These are phyloP conservation scores for Diaporthe vaccinii DNA, from an alignment of 2,329 filamentous ascomycete genomes.

Conservation along the genomic window DNA sequence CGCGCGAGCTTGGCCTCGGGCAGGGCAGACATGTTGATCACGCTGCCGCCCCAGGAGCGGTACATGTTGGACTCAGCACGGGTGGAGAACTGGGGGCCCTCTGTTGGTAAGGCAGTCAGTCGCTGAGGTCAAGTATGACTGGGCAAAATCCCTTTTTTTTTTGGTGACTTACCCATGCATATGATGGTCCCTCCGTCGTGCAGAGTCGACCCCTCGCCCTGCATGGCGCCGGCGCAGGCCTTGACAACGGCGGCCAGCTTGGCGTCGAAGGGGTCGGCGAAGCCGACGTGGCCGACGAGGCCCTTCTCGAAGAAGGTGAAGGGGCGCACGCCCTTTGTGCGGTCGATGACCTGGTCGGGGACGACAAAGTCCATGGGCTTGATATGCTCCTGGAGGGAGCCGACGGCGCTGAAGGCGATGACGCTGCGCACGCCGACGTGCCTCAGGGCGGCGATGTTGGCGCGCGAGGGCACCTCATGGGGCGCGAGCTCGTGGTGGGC, in stretches of 20 bases:
- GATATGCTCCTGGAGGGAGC: conserved; percentile 91
- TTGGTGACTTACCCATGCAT: conserved; percentile 81
- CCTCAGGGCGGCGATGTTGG: conserved; percentile 98
- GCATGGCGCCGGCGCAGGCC: conserved; percentile 79
- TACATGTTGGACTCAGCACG: conserved; percentile 97
- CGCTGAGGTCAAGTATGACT: conserved; percentile 23
- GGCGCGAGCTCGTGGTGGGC: conserved; percentile 89
- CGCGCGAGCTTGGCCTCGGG: conserved; percentile 96
- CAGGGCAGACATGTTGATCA: conserved; percentile 98
- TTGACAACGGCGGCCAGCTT: conserved; percentile 82
- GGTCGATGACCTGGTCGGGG: conserved; percentile 96
- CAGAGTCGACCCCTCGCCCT: conserved; percentile 86
- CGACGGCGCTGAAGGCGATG: conserved; percentile 95
- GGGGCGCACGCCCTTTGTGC: conserved; percentile 92
- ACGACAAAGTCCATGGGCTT: conserved; percentile 97
- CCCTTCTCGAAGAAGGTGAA: conserved; percentile 97
- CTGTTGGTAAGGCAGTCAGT: conserved; percentile 57
- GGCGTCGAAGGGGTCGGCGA: conserved; percentile 94
- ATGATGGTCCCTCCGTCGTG: conserved; percentile 89
- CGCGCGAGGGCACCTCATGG: conserved; percentile 93
- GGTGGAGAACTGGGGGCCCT: conserved; percentile 98
- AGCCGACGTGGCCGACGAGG: conserved; percentile 93
- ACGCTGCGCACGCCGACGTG: conserved; percentile 89
- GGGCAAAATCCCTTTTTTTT: too few species aligned
- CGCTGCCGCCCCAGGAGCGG: conserved; percentile 90